A percentile compares a stretch with the other conserved stretches of the same genome.
Evolutionary conservation across 768 basidiomycete genomes (phyloP).

Genomic region (Pilatotrama ljubarskyi): DNA sequence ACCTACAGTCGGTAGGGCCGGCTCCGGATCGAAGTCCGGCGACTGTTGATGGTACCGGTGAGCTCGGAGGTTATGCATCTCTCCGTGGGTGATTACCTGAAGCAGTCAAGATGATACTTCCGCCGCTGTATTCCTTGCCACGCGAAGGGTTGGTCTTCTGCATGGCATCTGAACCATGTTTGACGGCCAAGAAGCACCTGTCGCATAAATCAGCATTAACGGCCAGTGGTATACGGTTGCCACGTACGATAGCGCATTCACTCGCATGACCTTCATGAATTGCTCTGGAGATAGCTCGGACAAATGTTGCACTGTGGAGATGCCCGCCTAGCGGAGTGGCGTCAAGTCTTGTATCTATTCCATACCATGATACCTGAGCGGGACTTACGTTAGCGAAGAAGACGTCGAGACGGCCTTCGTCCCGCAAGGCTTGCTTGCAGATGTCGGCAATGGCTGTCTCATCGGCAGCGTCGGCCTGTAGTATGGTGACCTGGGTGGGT

Average conservation of each 20-base stretch:
- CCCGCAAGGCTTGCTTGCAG: slow-evolving; percentile 70
- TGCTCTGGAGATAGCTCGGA: slow-evolving; percentile 57
- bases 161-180: slow-evolving; percentile 86
- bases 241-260: slow-evolving; percentile 68
- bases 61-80: not conserved
- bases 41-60: slow-evolving; percentile 42
- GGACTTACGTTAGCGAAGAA: slow-evolving; percentile 89
- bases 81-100: slow-evolving; percentile 53
- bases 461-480: slow-evolving; percentile 84
- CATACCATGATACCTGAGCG: not conserved
- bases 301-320: slow-evolving; percentile 47
- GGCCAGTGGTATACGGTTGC: not conserved
- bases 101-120: slow-evolving; percentile 87
- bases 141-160: slow-evolving; percentile 58
- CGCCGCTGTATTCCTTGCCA: slow-evolving; percentile 69
- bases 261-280: slow-evolving; percentile 75
- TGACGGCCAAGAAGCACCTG: slow-evolving; percentile 89
- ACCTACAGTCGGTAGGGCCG: slow-evolving; percentile 78
- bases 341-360: not conserved
- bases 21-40: slow-evolving; percentile 84
- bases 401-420: slow-evolving; percentile 86
- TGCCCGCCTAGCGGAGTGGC: slow-evolving; percentile 56
- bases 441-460: slow-evolving; percentile 64
- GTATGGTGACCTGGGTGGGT: slow-evolving; percentile 60
- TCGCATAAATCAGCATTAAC: not conserved